phyloP scores from a whole-genome alignment of 78 protist genomes.

The Thecamonas trahens region DNA sequence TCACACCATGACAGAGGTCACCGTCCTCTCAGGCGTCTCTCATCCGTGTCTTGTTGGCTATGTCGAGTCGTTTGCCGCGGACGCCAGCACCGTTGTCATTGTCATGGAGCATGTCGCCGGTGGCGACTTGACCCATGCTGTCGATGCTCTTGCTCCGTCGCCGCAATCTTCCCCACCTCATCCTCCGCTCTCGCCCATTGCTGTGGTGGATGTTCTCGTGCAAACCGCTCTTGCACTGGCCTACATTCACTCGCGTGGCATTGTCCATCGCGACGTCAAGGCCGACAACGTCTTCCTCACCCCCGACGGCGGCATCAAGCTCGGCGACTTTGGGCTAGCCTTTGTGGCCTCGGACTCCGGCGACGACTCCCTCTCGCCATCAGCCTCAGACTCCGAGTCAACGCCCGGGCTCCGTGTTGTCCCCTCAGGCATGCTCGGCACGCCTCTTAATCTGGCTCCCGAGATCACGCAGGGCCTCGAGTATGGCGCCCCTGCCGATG shows the following conservation, averaged over 20 bases:
- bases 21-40: too few species aligned
- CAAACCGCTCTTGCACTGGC: too few species aligned
- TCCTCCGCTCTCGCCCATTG: too few species aligned
- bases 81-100: too few species aligned
- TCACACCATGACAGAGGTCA: too few species aligned
- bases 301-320: background rate
- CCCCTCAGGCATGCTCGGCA: background rate
- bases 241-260: slow-evolving; percentile 10
- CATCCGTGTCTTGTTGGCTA: too few species aligned
- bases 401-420: background rate
- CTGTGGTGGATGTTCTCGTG: too few species aligned
- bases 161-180: too few species aligned
- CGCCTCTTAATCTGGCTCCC: background rate
- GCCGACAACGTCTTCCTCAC: slow-evolving; percentile 2
- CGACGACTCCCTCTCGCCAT: background rate
- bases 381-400: background rate
- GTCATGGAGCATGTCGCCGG: too few species aligned
- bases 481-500: background rate
- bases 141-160: too few species aligned
- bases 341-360: background rate
- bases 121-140: too few species aligned
- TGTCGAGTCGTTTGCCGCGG: too few species aligned
- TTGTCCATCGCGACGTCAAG: slow-evolving; percentile 18
- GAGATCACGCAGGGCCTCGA: background rate
- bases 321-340: slow-evolving; percentile 16